Conservation (phyloP, 208 protist species). For the Crithidia acanthocephali region DNA sequence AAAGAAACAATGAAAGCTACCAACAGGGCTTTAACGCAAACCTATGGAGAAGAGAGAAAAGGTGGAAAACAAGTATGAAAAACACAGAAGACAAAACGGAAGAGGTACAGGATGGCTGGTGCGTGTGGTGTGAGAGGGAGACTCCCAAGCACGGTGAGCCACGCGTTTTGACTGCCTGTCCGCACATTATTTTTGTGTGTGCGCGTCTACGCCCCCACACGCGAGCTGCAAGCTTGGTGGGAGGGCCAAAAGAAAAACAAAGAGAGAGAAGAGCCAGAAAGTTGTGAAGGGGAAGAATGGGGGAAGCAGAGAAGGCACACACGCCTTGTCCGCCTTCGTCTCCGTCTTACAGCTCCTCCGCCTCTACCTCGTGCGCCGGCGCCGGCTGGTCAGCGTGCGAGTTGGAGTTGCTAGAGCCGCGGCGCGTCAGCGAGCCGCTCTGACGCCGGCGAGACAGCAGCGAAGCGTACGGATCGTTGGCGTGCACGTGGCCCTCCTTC, state of each 20-base stretch:
- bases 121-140: not conserved
- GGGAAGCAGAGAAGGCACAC: not conserved
- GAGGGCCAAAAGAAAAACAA: not conserved
- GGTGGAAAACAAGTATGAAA: constrained; percentile 5
- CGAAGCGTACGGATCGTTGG: constrained; percentile 33
- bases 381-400: not conserved
- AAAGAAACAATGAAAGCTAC: constrained; percentile 18
- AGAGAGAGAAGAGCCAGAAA: not conserved
- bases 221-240: not conserved
- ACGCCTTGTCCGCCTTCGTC: not conserved
- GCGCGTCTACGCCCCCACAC: not conserved
- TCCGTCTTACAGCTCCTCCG: constrained; percentile 2
- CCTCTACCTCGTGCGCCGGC: not conserved
- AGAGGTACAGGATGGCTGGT: constrained; percentile 4
- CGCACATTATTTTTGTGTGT: not conserved
- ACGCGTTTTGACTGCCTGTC: not conserved
- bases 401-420: not conserved
- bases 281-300: not conserved
- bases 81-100: constrained; percentile 3
- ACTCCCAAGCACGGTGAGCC: not conserved
- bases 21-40: not conserved
- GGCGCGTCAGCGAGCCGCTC: constrained; percentile 10
- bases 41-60: constrained; percentile 3
- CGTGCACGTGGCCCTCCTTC: constrained; percentile 26
- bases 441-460: constrained; percentile 25